These are phyloP conservation scores for Dacryopinax primogenitus DNA, from an alignment of 768 basidiomycete genomes.

Conservation along the genomic window DNA sequence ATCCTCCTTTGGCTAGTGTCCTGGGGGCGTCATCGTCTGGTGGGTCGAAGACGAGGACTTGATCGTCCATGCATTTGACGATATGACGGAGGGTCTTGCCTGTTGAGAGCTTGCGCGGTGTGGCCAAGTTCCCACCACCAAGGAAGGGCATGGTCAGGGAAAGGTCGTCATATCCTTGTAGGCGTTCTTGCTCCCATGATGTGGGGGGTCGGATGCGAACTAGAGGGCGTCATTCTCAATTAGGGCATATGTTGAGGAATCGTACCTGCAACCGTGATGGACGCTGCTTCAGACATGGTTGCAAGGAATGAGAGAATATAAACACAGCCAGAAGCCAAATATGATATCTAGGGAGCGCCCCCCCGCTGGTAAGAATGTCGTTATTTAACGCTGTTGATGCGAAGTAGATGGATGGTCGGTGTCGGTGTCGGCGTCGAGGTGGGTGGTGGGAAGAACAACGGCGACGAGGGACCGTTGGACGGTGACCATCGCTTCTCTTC, in stretches of 20 bases:
- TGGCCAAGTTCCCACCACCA: slow-evolving; percentile 75
- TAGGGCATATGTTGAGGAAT: slow-evolving; percentile 12
- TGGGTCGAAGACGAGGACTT: slow-evolving; percentile 91
- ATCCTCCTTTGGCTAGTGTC: slow-evolving; percentile 73
- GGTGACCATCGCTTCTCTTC: background rate
- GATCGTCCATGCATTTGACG: slow-evolving; percentile 83
- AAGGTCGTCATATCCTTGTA: slow-evolving; percentile 50
- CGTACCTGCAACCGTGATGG: slow-evolving; percentile 74
- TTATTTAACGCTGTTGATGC: background rate
- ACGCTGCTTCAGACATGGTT: slow-evolving; percentile 44
- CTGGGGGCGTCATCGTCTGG: slow-evolving; percentile 72
- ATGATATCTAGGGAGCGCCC: background rate
- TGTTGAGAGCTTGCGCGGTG: slow-evolving; percentile 33
- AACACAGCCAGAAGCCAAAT: background rate
- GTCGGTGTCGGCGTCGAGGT: background rate
- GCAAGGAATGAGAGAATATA: background rate
- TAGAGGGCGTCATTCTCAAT: slow-evolving; percentile 25
- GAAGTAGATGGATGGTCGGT: background rate
- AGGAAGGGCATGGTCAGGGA: slow-evolving; percentile 51
- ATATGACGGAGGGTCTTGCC: slow-evolving; percentile 44
- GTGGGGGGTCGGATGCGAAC: slow-evolving; percentile 88
- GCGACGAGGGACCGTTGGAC: background rate
- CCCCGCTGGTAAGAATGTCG: background rate
- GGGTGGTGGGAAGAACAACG: background rate
- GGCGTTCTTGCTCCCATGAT: slow-evolving; percentile 67